Base-by-base conservation (phyloP, 2,329 filamentous ascomycete species). In the Phialophora tarda region DNA sequence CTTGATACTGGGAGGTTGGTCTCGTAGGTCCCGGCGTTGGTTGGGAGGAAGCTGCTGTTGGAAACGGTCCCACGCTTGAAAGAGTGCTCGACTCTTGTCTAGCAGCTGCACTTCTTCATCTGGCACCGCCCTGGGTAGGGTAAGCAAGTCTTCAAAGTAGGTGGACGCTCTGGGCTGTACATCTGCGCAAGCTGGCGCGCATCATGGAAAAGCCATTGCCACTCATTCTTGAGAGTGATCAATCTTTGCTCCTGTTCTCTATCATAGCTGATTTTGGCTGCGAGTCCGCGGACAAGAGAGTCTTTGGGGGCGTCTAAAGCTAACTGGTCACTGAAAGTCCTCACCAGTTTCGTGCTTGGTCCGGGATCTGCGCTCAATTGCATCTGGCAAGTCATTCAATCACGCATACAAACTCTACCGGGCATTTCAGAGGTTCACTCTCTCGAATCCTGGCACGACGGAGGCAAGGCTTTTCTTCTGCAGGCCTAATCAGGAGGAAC, bases 231-330 rank as follows among this genome's bases (percentile, higher is more conserved):
- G 21, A 51, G 48, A 3, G 48, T 11, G 48, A 23, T 51, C 48
- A 23, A 51, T 51, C 12, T 23, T 24, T 51, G 48, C 48, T 51
- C 48, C 3, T 14, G 48, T 23, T 51, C 21, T 51, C 48, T 51
- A n/a, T 51, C 48, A 26, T 23, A 6, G 24, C 21, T n/a, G 21
- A 51, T 21, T 51, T 51, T 51, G 48, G 48, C 14, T 51, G 48
- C 48, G 21, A 51, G 48, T 23, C 48, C 48, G 21, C 48, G 48
- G 24, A 23, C 24, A 51, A 51, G 48, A 12, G 48, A 51, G 24
- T 51, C 48, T 24, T 26, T 14, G 48, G 48, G 48, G 48, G 21
- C 24, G 10, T 51, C 24, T 26, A 11, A 11, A 11, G 21, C 10
- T 11, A 51, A 26, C 10, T 51, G 21, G 48, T 51, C 48, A 26